Percentiles rank a stretch among this genome's conserved stretches.
Evolutionary conservation across 768 basidiomycete species (phyloP).

Genomic region (Pisolithus marmoratus): DNA sequence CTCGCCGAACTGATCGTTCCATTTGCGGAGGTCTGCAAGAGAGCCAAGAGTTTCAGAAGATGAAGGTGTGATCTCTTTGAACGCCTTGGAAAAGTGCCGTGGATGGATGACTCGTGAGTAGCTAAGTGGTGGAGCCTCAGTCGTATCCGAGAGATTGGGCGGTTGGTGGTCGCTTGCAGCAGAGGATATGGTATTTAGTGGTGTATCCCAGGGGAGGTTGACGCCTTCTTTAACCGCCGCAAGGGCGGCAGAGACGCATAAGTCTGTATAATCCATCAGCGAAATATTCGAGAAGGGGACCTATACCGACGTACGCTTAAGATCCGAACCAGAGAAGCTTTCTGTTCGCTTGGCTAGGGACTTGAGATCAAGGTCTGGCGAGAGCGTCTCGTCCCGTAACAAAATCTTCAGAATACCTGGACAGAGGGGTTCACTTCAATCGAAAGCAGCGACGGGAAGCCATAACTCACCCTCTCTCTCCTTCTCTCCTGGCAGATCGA

Average conservation of each 20-base stretch:
- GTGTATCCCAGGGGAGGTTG: constrained; percentile 65
- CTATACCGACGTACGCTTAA: constrained; percentile 66
- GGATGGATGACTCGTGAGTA: constrained; percentile 39
- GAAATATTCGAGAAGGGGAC: background rate
- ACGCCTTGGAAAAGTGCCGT: constrained; percentile 76
- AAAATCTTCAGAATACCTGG: constrained; percentile 85
- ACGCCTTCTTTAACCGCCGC: constrained; percentile 87
- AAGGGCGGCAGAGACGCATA: constrained; percentile 89
- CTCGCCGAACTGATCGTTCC: constrained; percentile 95
- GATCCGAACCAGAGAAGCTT: constrained; percentile 88
- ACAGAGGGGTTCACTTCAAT: background rate
- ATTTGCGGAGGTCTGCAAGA: constrained; percentile 70
- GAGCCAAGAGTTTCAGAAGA: constrained; percentile 78
- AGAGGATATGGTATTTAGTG: constrained; percentile 2
- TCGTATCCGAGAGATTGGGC: constrained; percentile 1
- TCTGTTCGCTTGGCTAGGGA: constrained; percentile 67
- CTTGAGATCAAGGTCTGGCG: constrained; percentile 55
- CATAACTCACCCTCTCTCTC: constrained; percentile 69
- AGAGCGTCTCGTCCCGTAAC: constrained; percentile 72
- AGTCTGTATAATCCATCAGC: constrained; percentile 44
- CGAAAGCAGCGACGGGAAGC: constrained; percentile 1
- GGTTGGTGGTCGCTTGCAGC: background rate
- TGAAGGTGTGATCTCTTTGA: constrained; percentile 87
- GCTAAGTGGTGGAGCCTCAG: constrained; percentile 4
- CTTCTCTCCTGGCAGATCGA: constrained; percentile 83